Evolutionary conservation across 306 rosid genomes (phyloP).

Genomic region (Senna siamea): DNA sequence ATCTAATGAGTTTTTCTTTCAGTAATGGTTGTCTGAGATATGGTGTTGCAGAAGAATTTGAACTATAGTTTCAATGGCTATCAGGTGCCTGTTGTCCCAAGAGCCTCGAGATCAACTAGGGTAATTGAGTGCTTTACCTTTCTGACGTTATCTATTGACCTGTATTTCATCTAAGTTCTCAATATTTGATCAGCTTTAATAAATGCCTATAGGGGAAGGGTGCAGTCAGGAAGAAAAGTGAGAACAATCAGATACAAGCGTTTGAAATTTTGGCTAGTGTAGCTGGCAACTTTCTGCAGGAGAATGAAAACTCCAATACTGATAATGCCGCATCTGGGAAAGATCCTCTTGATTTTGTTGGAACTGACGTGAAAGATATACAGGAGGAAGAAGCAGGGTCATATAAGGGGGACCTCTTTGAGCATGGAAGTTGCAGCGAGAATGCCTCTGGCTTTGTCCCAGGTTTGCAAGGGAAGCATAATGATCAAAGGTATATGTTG

Average conservation of each 20-base stretch:
- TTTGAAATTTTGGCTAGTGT: constrained; percentile 78
- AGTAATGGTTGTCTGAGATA: constrained; percentile 56
- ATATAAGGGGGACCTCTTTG: constrained; percentile 44
- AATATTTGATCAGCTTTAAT: constrained; percentile 33
- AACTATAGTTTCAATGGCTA: constrained; percentile 65
- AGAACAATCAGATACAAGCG: constrained; percentile 53
- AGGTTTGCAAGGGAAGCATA: constrained; percentile 42
- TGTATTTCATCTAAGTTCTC: constrained; percentile 27
- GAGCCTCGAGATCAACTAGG: constrained; percentile 70
- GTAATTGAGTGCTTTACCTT: constrained; percentile 47
- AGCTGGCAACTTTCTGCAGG: constrained; percentile 63
- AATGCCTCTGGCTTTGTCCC: constrained; percentile 35
- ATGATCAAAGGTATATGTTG: constrained; percentile 48
- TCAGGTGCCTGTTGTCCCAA: constrained; percentile 65
- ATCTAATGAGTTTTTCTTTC: constrained; percentile 54
- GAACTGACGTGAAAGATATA: constrained; percentile 32
- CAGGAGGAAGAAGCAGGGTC: constrained; percentile 34
- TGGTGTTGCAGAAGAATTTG: constrained; percentile 59
- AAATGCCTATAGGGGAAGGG: constrained; percentile 64
- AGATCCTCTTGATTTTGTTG: constrained; percentile 20
- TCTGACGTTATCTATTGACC: background rate
- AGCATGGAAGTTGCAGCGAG: constrained; percentile 47
- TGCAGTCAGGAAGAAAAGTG: constrained; percentile 54
- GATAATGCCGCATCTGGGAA: constrained; percentile 38
- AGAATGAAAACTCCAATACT: constrained; percentile 41